A percentile compares a stretch with the other conserved stretches of the same genome.
These are phyloP conservation scores for Metschnikowia peoriensis DNA, from an alignment of 805 yeast genomes.

Conservation along the genomic window DNA sequence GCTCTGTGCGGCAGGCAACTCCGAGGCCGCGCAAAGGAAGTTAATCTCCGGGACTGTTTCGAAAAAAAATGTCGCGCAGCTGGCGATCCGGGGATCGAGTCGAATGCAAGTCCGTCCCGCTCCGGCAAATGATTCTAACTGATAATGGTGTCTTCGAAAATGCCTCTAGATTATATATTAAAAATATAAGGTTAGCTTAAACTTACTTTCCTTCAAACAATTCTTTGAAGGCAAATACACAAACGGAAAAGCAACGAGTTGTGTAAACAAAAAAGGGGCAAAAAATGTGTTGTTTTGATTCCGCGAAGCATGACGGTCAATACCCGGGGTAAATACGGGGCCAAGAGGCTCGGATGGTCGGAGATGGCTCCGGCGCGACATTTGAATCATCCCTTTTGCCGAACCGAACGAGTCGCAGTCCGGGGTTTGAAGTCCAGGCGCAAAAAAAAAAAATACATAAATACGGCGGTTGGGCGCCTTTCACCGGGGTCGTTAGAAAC, in stretches of 20 bases:
- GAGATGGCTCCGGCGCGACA: conserved; percentile 7
- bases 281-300: not conserved
- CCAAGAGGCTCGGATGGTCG: conserved; percentile 5
- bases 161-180: not conserved
- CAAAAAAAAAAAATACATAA: not conserved
- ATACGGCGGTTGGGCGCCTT: not conserved
- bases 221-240: not conserved
- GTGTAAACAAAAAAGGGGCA: not conserved
- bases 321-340: conserved; percentile 1
- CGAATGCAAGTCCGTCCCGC: not conserved
- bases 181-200: too few species aligned
- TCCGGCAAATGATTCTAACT: not conserved
- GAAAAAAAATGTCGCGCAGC: not conserved
- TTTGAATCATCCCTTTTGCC: conserved; percentile 10
- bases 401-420: conserved; percentile 6
- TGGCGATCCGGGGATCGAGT: not conserved
- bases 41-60: not conserved
- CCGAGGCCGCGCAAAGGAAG: not conserved
- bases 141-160: not conserved
- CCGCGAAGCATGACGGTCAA: not conserved
- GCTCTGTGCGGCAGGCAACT: not conserved
- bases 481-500: too few species aligned
- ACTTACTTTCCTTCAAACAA: too few species aligned
- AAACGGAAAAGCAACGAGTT: not conserved
- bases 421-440: conserved; percentile 13